These are phyloP conservation scores for Cercospora citrullina DNA, from an alignment of 2,329 filamentous ascomycete species.

Conservation along the genomic window DNA sequence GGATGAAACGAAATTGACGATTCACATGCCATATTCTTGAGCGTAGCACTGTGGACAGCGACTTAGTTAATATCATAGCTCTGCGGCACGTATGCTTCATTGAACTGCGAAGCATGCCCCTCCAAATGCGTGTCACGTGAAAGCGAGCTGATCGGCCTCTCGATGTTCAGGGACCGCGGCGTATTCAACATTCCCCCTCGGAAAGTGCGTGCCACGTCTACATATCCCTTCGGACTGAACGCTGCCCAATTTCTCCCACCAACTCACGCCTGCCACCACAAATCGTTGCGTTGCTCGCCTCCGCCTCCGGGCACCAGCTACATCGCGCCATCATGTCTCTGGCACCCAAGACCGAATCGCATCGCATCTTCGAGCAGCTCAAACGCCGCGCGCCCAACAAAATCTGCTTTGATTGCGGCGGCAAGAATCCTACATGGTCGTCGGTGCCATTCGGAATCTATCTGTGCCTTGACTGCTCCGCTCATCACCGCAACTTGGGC, in stretches of 20 bases:
- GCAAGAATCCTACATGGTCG: slow-evolving; percentile 98
- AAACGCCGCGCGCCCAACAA: slow-evolving; percentile 95
- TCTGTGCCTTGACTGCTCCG: slow-evolving; percentile 94
- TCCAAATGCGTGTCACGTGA: neutral
- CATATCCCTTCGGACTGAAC: neutral
- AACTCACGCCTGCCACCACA: neutral
- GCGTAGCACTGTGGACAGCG: neutral
- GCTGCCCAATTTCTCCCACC: neutral
- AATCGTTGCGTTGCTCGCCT: neutral
- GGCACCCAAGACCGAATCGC: slow-evolving; percentile 90
- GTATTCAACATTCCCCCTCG: slow-evolving; percentile 2
- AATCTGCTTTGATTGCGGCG: slow-evolving; percentile 98
- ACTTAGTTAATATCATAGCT: neutral
- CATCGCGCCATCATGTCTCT: slow-evolving; percentile 51
- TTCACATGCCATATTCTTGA: neutral
- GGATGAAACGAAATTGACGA: neutral
- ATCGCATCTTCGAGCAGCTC: slow-evolving; percentile 96
- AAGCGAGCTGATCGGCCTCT: neutral
- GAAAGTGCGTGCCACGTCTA: neutral
- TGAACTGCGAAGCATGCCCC: neutral
- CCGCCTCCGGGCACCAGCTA: slow-evolving; percentile 7
- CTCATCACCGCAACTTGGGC: slow-evolving; percentile 94
- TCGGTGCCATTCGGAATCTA: slow-evolving; percentile 92
- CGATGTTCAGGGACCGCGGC: neutral
- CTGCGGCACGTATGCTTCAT: neutral